A percentile compares a stretch with the other conserved stretches of the same genome.
These are phyloP conservation scores for Ophiorrhiza pumila DNA, from an alignment of 257 asterid genomes.

Conservation along the genomic window DNA sequence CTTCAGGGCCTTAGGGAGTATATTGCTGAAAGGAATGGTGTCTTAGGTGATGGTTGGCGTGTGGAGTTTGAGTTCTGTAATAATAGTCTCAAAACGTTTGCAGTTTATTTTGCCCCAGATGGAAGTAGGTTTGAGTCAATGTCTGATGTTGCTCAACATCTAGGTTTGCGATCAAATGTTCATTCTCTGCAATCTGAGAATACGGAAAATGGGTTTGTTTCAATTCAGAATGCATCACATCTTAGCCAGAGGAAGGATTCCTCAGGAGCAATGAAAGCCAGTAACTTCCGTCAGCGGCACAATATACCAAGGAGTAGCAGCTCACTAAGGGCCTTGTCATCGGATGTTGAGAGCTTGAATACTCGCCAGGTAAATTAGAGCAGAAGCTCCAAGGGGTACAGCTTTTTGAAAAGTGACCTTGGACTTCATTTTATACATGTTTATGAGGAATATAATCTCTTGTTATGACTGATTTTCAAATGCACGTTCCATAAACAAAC, in stretches of 20 bases:
- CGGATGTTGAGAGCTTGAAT: conserved; percentile 12
- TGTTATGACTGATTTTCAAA: background rate
- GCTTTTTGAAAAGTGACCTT: background rate
- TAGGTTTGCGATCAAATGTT: conserved; percentile 49
- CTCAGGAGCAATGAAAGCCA: conserved; percentile 28
- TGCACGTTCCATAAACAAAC: background rate
- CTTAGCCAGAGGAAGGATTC: conserved; percentile 42
- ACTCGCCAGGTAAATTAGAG: conserved; percentile 18
- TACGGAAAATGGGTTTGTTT: conserved; percentile 32
- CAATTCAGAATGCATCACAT: conserved; percentile 28
- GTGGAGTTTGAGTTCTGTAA: conserved; percentile 66
- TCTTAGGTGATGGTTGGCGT: conserved; percentile 73
- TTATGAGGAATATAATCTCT: background rate
- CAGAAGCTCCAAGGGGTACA: background rate
- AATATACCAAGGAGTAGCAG: conserved; percentile 36
- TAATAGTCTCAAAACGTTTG: conserved; percentile 46
- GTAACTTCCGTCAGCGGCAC: conserved; percentile 37
- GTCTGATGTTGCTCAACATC: conserved; percentile 71
- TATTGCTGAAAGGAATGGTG: conserved; percentile 63
- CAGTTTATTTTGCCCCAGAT: conserved; percentile 66
- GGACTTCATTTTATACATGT: background rate
- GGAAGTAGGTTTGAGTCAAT: conserved; percentile 63
- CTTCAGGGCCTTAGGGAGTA: conserved; percentile 64
- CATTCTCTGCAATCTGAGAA: conserved; percentile 37
- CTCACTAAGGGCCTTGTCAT: conserved; percentile 27